Conservation (phyloP, 2,329 filamentous ascomycete species). For the Stachybotrys chartarum region DNA sequence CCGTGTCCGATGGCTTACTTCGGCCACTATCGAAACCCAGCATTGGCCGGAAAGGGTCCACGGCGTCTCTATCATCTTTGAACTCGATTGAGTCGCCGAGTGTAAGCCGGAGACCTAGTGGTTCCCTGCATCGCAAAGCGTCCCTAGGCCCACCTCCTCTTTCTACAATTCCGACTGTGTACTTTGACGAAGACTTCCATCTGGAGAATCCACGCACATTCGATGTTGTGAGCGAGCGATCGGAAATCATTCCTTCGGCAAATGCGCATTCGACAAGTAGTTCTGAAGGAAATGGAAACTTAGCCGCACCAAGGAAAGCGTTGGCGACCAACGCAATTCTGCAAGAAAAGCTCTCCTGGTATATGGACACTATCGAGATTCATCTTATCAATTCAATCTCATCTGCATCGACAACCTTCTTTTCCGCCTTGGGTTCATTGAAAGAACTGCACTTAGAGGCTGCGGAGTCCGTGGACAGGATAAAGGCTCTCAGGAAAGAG, state of each 20-base stretch:
- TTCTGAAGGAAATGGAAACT: conserved; percentile 47
- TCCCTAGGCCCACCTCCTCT: conserved; percentile 73
- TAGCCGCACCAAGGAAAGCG: conserved; percentile 64
- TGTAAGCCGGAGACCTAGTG: conserved; percentile 36
- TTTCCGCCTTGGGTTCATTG: conserved; percentile 84
- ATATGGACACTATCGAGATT: conserved; percentile 98
- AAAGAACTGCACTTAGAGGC: conserved; percentile 89
- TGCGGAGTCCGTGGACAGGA: conserved; percentile 80
- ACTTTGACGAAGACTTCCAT: conserved; percentile 92
- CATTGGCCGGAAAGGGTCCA: conserved; percentile 24
- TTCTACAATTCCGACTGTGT: conserved; percentile 86
- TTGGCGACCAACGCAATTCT: conserved; percentile 94
- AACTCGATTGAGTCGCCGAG: conserved; percentile 40
- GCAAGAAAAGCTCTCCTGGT: conserved; percentile 98
- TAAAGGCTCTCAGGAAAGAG: conserved; percentile 73
- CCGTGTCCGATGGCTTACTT: conserved; percentile 36
- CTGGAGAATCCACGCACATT: conserved; percentile 95
- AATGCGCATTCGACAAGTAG: conserved; percentile 48
- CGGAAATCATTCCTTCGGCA: conserved; percentile 78
- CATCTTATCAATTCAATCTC: conserved; percentile 96
- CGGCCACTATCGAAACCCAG: conserved; percentile 29
- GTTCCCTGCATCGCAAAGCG: conserved; percentile 47
- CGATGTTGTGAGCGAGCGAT: conserved; percentile 91
- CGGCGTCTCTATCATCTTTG: conserved; percentile 40
- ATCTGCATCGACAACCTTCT: conserved; percentile 91